Evolutionary conservation across 2,329 filamentous ascomycete species (phyloP), one percentile per base, ranked within the genome.

Genomic region (Lasiodiplodia sp.): DNA sequence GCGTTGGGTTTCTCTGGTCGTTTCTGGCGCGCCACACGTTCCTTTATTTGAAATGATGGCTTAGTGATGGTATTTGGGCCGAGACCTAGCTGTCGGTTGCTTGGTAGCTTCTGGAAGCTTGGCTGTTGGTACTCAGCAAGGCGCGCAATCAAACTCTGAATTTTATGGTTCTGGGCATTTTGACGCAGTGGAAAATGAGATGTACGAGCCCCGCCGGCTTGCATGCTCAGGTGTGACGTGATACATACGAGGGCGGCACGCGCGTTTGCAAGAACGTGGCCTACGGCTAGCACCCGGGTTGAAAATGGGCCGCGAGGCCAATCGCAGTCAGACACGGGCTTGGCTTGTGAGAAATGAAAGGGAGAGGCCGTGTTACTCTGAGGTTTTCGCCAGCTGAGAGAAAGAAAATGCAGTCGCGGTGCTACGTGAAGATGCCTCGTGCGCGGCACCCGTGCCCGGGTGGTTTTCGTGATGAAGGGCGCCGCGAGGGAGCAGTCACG

Each of bases 61-160:
- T 28, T 28, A 31, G 11, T 23, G 51, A 28, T 21, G 49, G 49
- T 23, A 52, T 23, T 25, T 12, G 3, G 23, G 51, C 31, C 31
- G 8, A 34, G 31, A 7, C 31, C 31, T 34, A 10, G 31, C 7
- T 34, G 31, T 34, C 28, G 28, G 28, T 28, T 28, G 25, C 25
- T 28, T 4, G 25, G 25, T 28, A 4, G 3, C 25, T 34, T 34
- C 31, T 34, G 31, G 31, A 34, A 34, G 31, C 31, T 34, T 34
- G 31, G 7, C 31, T 31, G 31, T 31, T 18, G 31, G 28, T 57
- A 31, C 34, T 40, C 37, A 57, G 55, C 55, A 40, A 57, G 38
- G 55, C 55, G 55, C 34, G 55, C 55, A 40, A 57, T 57, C 34
- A 31, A 57, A 57, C 8, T 57, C 21, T 57, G 55, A 37, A 14